These are phyloP conservation scores for Jatropha curcas DNA, from an alignment of 345 rosid genomes.

Conservation along the genomic window DNA sequence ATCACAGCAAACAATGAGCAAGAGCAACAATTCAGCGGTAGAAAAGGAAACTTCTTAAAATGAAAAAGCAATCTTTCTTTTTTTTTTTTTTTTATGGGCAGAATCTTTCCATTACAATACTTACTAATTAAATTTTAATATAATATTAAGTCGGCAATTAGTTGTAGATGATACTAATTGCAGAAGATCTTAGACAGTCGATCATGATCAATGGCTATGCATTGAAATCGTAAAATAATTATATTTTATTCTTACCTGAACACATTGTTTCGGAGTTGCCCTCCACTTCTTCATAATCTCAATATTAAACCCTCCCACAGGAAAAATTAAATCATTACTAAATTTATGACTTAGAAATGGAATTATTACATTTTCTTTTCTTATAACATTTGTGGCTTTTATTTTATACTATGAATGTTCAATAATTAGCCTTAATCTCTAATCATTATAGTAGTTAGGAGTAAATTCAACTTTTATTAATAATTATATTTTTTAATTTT, in stretches of 20 bases:
- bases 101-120: constrained; percentile 2
- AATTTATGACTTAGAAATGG: too few species aligned
- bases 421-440: too few species aligned
- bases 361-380: too few species aligned
- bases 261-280: background rate
- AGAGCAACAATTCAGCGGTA: background rate
- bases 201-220: background rate
- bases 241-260: background rate
- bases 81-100: background rate
- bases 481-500: too few species aligned
- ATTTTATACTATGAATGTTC: too few species aligned
- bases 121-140: background rate
- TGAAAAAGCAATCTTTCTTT: background rate
- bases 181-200: constrained; percentile 7
- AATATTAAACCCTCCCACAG: too few species aligned
- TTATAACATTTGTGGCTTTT: too few species aligned
- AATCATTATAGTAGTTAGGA: too few species aligned
- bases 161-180: background rate
- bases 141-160: constrained; percentile 8
- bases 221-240: background rate
- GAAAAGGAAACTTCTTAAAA: background rate
- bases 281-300: too few species aligned
- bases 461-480: too few species aligned
- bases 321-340: too few species aligned
- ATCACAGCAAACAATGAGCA: background rate